Conservation (phyloP, 805 yeast species). For the Vanderwaltozyma tropicalis region DNA sequence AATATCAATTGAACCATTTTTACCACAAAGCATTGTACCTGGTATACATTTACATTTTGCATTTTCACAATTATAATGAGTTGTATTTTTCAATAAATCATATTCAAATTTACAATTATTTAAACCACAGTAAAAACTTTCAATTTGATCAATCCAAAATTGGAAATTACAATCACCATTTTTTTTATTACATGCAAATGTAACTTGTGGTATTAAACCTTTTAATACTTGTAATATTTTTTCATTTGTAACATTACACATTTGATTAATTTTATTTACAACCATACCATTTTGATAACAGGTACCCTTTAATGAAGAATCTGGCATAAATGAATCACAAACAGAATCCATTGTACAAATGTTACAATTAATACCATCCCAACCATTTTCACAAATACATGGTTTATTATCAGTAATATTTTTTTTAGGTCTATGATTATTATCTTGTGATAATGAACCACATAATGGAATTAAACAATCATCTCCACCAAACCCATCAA, state of each 20-base stretch:
- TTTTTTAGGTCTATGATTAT: constrained; percentile 50
- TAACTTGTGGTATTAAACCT: constrained; percentile 82
- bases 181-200: constrained; percentile 74
- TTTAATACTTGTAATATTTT: constrained; percentile 72
- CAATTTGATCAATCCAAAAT: constrained; percentile 88
- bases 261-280: constrained; percentile 72
- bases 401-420: constrained; percentile 30
- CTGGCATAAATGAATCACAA: constrained; percentile 85
- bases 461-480: constrained; percentile 86
- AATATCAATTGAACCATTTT: constrained; percentile 86
- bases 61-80: constrained; percentile 67
- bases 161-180: constrained; percentile 71
- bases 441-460: constrained; percentile 52
- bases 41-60: constrained; percentile 87
- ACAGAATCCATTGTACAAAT: constrained; percentile 63
- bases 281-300: constrained; percentile 81
- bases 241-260: constrained; percentile 88
- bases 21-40: constrained; percentile 88
- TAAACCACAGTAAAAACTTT: constrained; percentile 84
- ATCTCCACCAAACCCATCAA: constrained; percentile 85
- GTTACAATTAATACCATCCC: constrained; percentile 93
- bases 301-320: constrained; percentile 63
- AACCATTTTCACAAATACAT: constrained; percentile 75
- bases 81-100: constrained; percentile 50
- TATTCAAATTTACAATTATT: constrained; percentile 59